Evolutionary conservation across 331 rosid genomes (phyloP).

Genomic region (Rhamnella rubrinervis): DNA sequence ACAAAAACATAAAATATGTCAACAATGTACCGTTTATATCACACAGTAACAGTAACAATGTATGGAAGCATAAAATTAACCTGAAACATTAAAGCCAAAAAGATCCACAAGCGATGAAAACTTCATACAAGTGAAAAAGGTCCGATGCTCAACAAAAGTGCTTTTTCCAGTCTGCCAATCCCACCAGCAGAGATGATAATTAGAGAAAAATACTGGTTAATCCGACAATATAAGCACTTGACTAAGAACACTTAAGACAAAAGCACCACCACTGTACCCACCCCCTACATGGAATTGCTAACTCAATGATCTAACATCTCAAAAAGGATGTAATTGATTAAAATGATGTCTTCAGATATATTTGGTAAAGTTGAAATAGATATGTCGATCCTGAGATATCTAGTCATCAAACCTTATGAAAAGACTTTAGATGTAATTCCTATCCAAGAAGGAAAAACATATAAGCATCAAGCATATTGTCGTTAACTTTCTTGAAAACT

Average conservation of each 20-base stretch:
- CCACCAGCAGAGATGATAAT: conserved; percentile 7
- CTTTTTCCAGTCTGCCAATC: conserved; percentile 85
- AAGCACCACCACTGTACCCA: not conserved
- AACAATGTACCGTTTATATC: conserved; percentile 7
- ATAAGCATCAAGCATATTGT: too few species aligned
- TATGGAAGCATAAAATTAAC: conserved; percentile 33
- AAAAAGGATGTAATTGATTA: too few species aligned
- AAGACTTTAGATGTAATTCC: too few species aligned
- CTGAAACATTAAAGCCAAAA: conserved; percentile 94
- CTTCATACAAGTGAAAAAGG: conserved; percentile 91
- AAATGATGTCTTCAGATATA: too few species aligned
- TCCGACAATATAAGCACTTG: not conserved
- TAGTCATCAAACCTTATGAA: too few species aligned
- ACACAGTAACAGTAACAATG: conserved; percentile 19
- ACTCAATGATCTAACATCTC: too few species aligned
- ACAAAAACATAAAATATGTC: conserved; percentile 19
- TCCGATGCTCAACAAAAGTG: conserved; percentile 93
- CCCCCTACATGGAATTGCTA: too few species aligned
- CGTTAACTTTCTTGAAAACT: too few species aligned
- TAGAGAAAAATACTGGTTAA: not conserved
- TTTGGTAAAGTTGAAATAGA: too few species aligned
- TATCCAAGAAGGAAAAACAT: too few species aligned
- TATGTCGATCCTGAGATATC: too few species aligned
- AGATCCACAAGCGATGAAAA: conserved; percentile 98
- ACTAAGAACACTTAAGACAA: not conserved